Conservation (phyloP, 2,329 filamentous ascomycete species). For the Fusarium lateritium region DNA sequence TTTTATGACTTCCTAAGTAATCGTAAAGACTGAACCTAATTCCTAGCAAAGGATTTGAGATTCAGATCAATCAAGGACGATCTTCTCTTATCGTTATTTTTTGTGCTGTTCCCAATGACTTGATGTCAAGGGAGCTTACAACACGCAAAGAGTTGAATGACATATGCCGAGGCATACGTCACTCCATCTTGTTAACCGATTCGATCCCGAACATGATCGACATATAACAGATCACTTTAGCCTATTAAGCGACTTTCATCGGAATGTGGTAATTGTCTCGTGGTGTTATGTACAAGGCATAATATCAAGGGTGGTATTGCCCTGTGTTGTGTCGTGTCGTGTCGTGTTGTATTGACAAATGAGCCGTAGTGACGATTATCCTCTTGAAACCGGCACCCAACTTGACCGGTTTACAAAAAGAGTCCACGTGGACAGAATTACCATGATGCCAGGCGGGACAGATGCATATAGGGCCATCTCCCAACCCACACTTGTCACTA, state of each 20-base stretch:
- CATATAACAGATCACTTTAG: slow-evolving; percentile 19
- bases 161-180: slow-evolving; percentile 29
- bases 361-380: slow-evolving; percentile 11
- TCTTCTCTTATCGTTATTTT: background rate
- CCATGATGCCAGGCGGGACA: slow-evolving; percentile 9
- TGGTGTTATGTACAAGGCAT: slow-evolving; percentile 12
- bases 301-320: slow-evolving; percentile 2
- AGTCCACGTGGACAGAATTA: slow-evolving; percentile 28
- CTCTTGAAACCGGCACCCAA: slow-evolving; percentile 8
- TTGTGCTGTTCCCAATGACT: slow-evolving; percentile 6
- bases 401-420: slow-evolving; percentile 2
- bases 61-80: background rate
- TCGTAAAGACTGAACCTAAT: background rate
- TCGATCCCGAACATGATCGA: slow-evolving; percentile 18
- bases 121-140: slow-evolving; percentile 2
- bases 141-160: slow-evolving; percentile 8
- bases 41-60: background rate
- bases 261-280: slow-evolving; percentile 1
- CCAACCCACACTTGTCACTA: slow-evolving; percentile 34
- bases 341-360: slow-evolving; percentile 6
- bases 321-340: background rate
- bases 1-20: background rate
- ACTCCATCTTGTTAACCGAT: slow-evolving; percentile 9
- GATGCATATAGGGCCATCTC: slow-evolving; percentile 41
- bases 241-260: background rate